phyloP scores from a whole-genome alignment of 2,329 filamentous ascomycete genomes.

The Coniochaeta hoffmannii region DNA sequence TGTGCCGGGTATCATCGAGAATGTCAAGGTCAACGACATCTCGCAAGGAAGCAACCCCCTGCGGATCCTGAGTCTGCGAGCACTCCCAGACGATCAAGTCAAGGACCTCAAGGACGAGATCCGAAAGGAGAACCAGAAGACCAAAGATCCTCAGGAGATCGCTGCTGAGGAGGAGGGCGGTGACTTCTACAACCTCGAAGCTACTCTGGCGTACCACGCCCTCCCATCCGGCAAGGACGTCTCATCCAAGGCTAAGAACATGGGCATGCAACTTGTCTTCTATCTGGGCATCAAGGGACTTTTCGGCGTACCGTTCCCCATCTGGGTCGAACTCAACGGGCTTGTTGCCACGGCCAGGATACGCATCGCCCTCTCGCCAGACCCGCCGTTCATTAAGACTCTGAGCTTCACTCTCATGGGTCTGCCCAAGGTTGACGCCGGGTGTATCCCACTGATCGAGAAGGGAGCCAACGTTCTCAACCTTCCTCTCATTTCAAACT shows the following conservation, averaged over 20 bases:
- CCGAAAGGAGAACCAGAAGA: conserved; percentile 69
- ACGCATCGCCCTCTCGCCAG: conserved; percentile 76
- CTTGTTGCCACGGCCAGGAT: conserved; percentile 84
- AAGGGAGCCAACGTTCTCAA: conserved; percentile 87
- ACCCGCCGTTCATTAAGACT: conserved; percentile 87
- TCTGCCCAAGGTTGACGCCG: conserved; percentile 78
- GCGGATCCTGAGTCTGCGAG: conserved; percentile 77
- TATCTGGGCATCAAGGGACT: conserved; percentile 85
- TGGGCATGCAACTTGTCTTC: conserved; percentile 95
- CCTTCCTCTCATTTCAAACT: conserved; percentile 86
- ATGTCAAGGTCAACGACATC: conserved; percentile 91
- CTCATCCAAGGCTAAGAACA: conserved; percentile 80
- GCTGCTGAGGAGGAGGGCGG: conserved; percentile 86
- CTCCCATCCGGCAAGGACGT: conserved; percentile 63
- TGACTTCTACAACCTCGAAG: conserved; percentile 88
- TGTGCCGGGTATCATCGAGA: conserved; percentile 83
- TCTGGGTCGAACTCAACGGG: conserved; percentile 83
- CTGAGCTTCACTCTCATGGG: conserved; percentile 94
- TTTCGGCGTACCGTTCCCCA: conserved; percentile 80
- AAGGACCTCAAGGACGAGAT: conserved; percentile 75
- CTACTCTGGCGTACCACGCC: conserved; percentile 86
- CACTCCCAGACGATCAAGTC: conserved; percentile 76
- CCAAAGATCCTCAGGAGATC: conserved; percentile 77
- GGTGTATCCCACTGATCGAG: conserved; percentile 88
- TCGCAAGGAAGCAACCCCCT: conserved; percentile 89